Conservation (phyloP, 2,329 filamentous ascomycete species). For the Tothia fuscella region DNA sequence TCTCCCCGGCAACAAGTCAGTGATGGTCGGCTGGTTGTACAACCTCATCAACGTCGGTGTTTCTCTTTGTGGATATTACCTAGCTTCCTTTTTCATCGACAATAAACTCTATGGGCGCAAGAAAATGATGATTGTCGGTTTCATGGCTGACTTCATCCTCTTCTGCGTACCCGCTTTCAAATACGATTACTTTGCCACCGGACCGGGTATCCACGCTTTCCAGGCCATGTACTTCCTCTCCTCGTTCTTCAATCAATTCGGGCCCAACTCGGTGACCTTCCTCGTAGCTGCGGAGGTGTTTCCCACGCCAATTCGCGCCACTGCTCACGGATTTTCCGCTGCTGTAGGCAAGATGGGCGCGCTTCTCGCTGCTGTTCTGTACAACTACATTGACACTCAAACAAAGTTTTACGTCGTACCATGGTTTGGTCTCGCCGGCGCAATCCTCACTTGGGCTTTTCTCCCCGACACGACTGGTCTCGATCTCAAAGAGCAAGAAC, state of each 20-base stretch:
- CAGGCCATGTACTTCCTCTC: conserved; percentile 97
- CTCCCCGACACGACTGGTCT: conserved; percentile 95
- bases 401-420: conserved; percentile 86
- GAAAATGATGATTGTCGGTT: conserved; percentile 91
- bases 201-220: conserved; percentile 68
- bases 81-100: conserved; percentile 80
- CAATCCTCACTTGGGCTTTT: conserved; percentile 72
- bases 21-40: conserved; percentile 85
- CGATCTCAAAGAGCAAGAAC: conserved; percentile 93
- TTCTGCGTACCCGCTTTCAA: conserved; percentile 87
- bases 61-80: conserved; percentile 77
- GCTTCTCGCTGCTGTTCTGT: conserved; percentile 73
- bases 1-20: conserved; percentile 52
- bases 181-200: conserved; percentile 68
- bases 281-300: conserved; percentile 93
- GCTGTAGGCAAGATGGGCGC: conserved; percentile 83
- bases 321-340: conserved; percentile 89
- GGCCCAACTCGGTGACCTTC: conserved; percentile 93
- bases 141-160: conserved; percentile 84
- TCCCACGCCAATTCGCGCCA: conserved; percentile 84
- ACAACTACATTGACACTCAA: conserved; percentile 84
- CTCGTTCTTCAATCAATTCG: conserved; percentile 98
- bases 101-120: conserved; percentile 95
- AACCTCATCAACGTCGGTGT: conserved; percentile 86
- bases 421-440: conserved; percentile 85